Evolutionary conservation across 306 rosid species (phyloP), one percentile per base, ranked within the genome.

Genomic region (Cicer pinnatifidum): DNA sequence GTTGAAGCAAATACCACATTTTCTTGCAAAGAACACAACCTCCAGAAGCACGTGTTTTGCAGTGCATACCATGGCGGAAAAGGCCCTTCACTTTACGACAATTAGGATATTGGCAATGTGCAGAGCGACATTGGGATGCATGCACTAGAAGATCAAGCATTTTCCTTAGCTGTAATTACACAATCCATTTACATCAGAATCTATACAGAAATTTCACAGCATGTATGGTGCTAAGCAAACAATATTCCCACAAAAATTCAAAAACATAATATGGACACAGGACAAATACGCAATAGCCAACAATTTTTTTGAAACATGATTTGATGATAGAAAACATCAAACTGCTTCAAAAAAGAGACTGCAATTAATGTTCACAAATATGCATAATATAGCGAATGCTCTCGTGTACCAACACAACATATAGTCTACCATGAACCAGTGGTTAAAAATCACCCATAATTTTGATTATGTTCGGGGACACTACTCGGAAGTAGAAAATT

Each of bases 1-100:
- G 97, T 82, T 90, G 97, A 80, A 95, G 97, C 74, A 95, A 93
- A 83, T 88, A 88, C 99, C 99, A 95, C 97, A 95, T 91, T 78
- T 85, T 95, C 90, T 90, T 91, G 75, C 99, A 95, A 37, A 91
- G 93, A 82, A 90, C 90, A 69, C 99, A 95, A 9, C 99, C 99
- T 63, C 97, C 97, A 3, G 99, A 90, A 52, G 92, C 97, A 52
- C 96, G 97, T 11, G 79, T 83, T 90, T 86, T 91, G 87, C 99
- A 95, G 19, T 88, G 92, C 75, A 91, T 91, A 16, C 97, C 99
- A 56, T 95, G 97, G 40, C 97, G 99, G 80, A 95, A 95, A 79
- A 91, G 97, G 35, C 97, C 96, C 89, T 91, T 95, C 79, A 95
- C 97, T 84, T 91, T 90, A 37, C 97, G 97, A 71, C 99, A 95